Evolutionary conservation across 352 stramenopile species (phyloP), one percentile per base, ranked within the genome.

Genomic region (Globisporangium cederbergense): DNA sequence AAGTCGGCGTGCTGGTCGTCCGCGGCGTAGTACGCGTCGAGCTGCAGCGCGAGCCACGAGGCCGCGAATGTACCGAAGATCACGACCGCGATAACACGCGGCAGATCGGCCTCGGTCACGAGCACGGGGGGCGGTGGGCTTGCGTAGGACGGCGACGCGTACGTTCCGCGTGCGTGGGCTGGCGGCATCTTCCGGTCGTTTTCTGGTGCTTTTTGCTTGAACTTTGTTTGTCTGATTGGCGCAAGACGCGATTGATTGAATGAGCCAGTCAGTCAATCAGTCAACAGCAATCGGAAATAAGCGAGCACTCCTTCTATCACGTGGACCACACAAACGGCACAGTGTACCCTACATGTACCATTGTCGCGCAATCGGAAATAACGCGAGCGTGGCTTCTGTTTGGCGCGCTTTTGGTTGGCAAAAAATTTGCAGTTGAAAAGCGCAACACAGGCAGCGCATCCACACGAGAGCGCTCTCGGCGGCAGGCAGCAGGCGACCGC

Each of bases 21-120:
- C 13, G 64, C 66, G 10, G 71, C 73, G 42, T 85, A 79, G 64
- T 72, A 77, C 20, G 62, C 64, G 58, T 93, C 78, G 65, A 91
- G 53, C 54, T 78, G 70, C 62, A 91, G 73, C 65, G 65, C 77
- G 25, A 93, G 70, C 67, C 60, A 75, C 49, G 60, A 43, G 25
- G 79, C 66, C 0, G 64, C 45, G 11, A 50, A 60, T 20, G 74
- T 77, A 16, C 83, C 83, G 18, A 73, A 34, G 20, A 70, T 60
- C 22, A 83, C 54, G 7, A 87, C 50, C 3, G 43, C 60, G 20
- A 83, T n/a, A 1, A 77, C 71, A 10, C 73, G 76, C 16, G 78
- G 79, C 1, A 91, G 68, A 66, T 90, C 75, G 16, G 73, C 70
- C 66, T 77, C 70, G 10, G 79, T 83, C 13, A 91, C 77, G 40